Base-by-base conservation (phyloP, 805 yeast genomes). In the Starmerella cellae region DNA sequence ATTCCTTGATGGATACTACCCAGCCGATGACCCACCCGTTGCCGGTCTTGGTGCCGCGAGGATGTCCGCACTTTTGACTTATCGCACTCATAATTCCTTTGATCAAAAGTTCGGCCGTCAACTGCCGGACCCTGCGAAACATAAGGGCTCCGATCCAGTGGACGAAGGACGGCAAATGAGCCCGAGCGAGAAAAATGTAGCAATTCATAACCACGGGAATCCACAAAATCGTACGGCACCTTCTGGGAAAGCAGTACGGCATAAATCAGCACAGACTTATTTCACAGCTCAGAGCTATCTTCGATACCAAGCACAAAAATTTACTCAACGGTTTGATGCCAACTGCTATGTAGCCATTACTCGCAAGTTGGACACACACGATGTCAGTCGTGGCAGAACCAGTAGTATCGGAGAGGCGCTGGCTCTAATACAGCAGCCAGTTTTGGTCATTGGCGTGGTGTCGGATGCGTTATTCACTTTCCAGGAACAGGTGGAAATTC, bases 231-330 rank as follows among this genome's bases (percentile, higher is more conserved):
- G 35, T 10, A 38, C 38, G 18, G 36, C 52, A 38, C 49, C 45
- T 39, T 27, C 42, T 43, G 39, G 39, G 35, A 39, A 44, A 33
- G 43, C 38, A 28, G 37, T 42, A 41, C 45, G 50, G 27, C 51
- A 48, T 29, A 49, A 49, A 35, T 13, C 41, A 11, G 64, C 68
- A 4, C 75, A 73, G 48, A 69, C 74, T 9, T 82, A 74, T 58
- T 91, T 91, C 63, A 82, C 97, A 0, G 98, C 98, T 2, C 98
- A 91, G 62, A 81, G 88, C 45, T 91, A 91, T 60, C 66, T 91
- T 50, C 72, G 98, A 46, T 91, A 91, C 61, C 98, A 91, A 60
- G 97, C 95, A 13, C 75, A 78, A 42, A 91, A 91, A 60, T 91
- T 91, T 59, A 77, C 87, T 37, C 69, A 74, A 34, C 68, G 98